A percentile compares a stretch with the other conserved stretches of the same genome.
Conservation (phyloP, 768 basidiomycete genomes). For the Megacollybia marginata region DNA sequence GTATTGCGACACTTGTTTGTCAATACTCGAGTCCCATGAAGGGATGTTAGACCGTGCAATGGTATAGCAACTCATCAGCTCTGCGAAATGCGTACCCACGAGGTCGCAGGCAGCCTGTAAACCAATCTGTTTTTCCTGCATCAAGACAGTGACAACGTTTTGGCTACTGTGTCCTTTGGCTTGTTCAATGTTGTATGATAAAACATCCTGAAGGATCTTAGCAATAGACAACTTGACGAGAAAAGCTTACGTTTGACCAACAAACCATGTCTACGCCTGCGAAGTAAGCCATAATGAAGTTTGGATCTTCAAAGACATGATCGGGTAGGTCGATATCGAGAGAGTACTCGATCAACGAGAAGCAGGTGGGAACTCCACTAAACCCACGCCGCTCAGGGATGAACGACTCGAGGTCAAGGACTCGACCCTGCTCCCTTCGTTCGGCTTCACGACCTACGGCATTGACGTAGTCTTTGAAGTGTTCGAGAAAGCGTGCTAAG, state of each 20-base stretch:
- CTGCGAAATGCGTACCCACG: slow-evolving; percentile 42
- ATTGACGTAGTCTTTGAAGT: too few relatives aligned
- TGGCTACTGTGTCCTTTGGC: slow-evolving; percentile 56
- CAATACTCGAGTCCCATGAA: too few relatives aligned
- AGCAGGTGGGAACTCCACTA: slow-evolving; percentile 59
- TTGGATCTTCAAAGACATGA: too few relatives aligned
- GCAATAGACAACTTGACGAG: not conserved
- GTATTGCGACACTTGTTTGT: slow-evolving; percentile 43
- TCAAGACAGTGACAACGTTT: slow-evolving; percentile 64
- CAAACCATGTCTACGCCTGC: slow-evolving; percentile 58
- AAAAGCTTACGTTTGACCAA: too few relatives aligned
- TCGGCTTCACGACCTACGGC: too few relatives aligned
- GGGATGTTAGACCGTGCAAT: too few relatives aligned
- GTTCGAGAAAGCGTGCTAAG: too few relatives aligned
- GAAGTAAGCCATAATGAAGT: slow-evolving; percentile 43
- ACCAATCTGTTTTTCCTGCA: slow-evolving; percentile 43
- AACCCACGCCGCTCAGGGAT: slow-evolving; percentile 57
- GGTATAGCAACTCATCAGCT: slow-evolving; percentile 44
- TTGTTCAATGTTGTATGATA: too few relatives aligned
- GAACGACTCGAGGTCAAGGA: slow-evolving; percentile 46
- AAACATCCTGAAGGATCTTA: slow-evolving; percentile 46
- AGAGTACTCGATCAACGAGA: too few relatives aligned
- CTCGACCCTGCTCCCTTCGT: slow-evolving; percentile 46
- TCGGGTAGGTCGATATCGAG: too few relatives aligned
- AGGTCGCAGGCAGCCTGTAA: slow-evolving; percentile 56